These are phyloP conservation scores for Adansonia gregorii DNA, from an alignment of 441 rosid genomes.

Conservation along the genomic window DNA sequence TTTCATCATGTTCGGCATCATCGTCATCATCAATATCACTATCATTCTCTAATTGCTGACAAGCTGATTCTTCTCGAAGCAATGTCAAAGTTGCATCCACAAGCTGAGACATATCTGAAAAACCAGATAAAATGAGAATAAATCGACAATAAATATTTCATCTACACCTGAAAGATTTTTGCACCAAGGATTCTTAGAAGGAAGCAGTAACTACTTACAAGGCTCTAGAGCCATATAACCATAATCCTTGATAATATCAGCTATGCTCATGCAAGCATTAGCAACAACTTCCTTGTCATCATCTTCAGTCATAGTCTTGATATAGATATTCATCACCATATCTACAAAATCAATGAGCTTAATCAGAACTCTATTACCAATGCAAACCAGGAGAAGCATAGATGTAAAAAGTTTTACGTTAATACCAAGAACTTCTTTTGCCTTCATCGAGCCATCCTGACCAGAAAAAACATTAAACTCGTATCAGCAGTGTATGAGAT, in stretches of 20 bases:
- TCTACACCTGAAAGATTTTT: not conserved
- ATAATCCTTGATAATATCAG: constrained; percentile 87
- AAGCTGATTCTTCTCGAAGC: constrained; percentile 84
- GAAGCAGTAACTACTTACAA: constrained; percentile 55
- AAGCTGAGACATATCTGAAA: constrained; percentile 73
- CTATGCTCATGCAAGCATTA: constrained; percentile 86
- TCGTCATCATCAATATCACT: constrained; percentile 80
- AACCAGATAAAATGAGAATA: constrained; percentile 36
- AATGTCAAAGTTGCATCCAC: constrained; percentile 75
- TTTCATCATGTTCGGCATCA: constrained; percentile 86
- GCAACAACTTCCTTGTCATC: constrained; percentile 99
- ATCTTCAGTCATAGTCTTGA: constrained; percentile 87
- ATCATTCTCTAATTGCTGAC: constrained; percentile 75
- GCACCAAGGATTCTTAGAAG: not conserved
- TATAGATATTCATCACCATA: constrained; percentile 72
- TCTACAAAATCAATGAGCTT: constrained; percentile 51
- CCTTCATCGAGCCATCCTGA: constrained; percentile 78
- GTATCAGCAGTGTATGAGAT: constrained; percentile 12
- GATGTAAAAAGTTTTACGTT: not conserved
- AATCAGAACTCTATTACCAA: constrained; percentile 25
- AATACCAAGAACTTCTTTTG: constrained; percentile 82
- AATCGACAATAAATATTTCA: not conserved
- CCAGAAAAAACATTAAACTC: constrained; percentile 32
- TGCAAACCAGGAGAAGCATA: constrained; percentile 18
- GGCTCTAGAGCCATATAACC: constrained; percentile 79